Percentiles rank a stretch among this genome's conserved stretches.
phyloP scores from a whole-genome alignment of 257 asterid genomes.

The Lycium ferocissimum region DNA sequence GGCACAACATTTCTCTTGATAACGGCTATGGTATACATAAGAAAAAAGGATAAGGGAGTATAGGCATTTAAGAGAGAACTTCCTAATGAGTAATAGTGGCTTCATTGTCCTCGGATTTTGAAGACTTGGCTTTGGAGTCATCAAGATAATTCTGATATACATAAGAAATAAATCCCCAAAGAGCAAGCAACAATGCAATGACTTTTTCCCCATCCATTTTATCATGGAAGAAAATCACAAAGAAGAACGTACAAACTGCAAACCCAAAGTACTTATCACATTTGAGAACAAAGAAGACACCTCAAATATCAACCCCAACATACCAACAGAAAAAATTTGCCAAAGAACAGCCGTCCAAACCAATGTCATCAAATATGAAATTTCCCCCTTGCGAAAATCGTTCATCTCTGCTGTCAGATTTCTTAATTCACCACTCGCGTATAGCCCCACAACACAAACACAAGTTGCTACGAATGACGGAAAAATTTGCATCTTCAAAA shows the following conservation, averaged over 20 bases:
- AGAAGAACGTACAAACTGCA: conserved; percentile 50
- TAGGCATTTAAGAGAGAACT: neutral
- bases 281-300: conserved; percentile 50
- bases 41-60: neutral
- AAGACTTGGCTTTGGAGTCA: conserved; percentile 37
- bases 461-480: conserved; percentile 42
- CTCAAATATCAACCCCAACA: conserved; percentile 47
- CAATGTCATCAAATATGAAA: conserved; percentile 47
- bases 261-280: conserved; percentile 44
- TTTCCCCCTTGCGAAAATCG: conserved; percentile 33
- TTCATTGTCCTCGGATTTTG: conserved; percentile 14
- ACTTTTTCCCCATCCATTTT: conserved; percentile 53
- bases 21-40: neutral
- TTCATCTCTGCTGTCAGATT: conserved; percentile 35
- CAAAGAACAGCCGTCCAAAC: conserved; percentile 49
- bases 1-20: neutral
- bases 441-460: conserved; percentile 44
- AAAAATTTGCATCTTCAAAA: conserved; percentile 37
- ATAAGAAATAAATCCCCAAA: conserved; percentile 53
- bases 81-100: neutral
- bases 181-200: conserved; percentile 44
- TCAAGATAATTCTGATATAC: conserved; percentile 51
- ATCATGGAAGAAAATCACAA: conserved; percentile 46
- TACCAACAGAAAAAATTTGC: conserved; percentile 46
- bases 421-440: conserved; percentile 47